These are phyloP conservation scores for Filobasidium uniguttulatum DNA, from an alignment of 1,284 basidiomycete genomes.

Conservation along the genomic window DNA sequence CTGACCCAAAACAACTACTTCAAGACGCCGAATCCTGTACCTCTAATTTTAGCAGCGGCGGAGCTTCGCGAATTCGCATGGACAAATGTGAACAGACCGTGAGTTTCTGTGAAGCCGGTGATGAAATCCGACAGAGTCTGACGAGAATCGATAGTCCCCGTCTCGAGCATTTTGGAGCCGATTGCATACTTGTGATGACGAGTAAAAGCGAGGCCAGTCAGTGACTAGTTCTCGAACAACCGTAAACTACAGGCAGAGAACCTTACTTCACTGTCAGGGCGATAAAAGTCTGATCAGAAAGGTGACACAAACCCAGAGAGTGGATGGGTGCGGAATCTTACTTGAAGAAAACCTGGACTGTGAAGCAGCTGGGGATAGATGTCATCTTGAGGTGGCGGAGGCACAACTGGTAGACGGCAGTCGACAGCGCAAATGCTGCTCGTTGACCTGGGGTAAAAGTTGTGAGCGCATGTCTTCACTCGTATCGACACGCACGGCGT, in stretches of 20 bases:
- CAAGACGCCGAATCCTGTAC: neutral
- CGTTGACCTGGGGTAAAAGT: neutral
- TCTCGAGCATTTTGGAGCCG: neutral
- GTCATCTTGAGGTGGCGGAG: neutral
- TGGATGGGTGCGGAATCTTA: neutral
- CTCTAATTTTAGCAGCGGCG: constrained; percentile 7
- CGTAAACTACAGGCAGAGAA: too few species aligned
- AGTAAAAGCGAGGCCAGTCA: too few species aligned
- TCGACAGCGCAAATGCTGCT: constrained; percentile 5
- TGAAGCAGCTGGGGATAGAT: constrained; percentile 5
- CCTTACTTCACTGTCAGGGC: neutral
- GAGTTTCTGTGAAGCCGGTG: constrained; percentile 2
- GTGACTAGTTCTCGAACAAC: too few species aligned
- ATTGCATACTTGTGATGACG: neutral
- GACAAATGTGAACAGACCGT: constrained; percentile 8
- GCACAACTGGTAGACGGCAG: constrained; percentile 7
- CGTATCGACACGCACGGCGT: neutral
- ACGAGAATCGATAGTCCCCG: neutral
- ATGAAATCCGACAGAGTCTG: neutral
- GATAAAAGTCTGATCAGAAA: neutral
- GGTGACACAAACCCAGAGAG: neutral
- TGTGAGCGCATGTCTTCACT: neutral
- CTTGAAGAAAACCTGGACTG: constrained; percentile 9
- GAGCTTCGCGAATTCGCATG: neutral
- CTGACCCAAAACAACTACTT: neutral